These are phyloP conservation scores for Pyrenula aspistea DNA, from an alignment of 495 filamentous ascomycete species.

Conservation along the genomic window DNA sequence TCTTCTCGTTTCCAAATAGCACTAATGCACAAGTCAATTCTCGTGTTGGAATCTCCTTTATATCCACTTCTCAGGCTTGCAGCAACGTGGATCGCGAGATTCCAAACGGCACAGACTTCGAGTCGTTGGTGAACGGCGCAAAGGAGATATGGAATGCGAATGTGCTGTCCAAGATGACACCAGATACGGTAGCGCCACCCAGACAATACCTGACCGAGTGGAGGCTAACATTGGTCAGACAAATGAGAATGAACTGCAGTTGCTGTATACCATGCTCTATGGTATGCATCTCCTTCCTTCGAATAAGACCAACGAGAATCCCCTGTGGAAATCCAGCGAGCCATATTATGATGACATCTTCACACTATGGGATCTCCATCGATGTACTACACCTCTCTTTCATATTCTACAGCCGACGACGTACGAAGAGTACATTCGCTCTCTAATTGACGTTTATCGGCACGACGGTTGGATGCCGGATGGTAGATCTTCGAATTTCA, in stretches of 20 bases:
- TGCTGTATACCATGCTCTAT: slow-evolving; percentile 57
- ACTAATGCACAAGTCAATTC: slow-evolving; percentile 34
- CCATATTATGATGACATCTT: slow-evolving; percentile 44
- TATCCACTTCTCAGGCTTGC: slow-evolving; percentile 53
- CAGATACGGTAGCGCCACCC: slow-evolving; percentile 20
- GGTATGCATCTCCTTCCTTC: slow-evolving; percentile 61
- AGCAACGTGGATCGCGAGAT: slow-evolving; percentile 46
- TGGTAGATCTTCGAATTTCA: slow-evolving; percentile 57
- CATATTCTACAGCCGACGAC: slow-evolving; percentile 51
- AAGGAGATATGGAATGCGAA: slow-evolving; percentile 45
- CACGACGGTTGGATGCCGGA: slow-evolving; percentile 56
- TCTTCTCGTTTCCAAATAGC: slow-evolving; percentile 19
- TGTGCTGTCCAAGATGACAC: slow-evolving; percentile 51
- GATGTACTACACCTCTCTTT: slow-evolving; percentile 49
- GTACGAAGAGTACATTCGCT: slow-evolving; percentile 56
- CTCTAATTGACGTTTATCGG: slow-evolving; percentile 59
- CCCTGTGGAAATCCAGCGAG: slow-evolving; percentile 49
- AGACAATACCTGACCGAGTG: neutral
- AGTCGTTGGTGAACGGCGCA: slow-evolving; percentile 32
- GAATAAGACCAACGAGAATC: slow-evolving; percentile 63
- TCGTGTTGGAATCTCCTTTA: slow-evolving; percentile 59
- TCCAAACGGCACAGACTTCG: slow-evolving; percentile 30
- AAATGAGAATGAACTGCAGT: slow-evolving; percentile 37
- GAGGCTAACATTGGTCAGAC: slow-evolving; percentile 11
- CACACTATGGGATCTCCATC: slow-evolving; percentile 46